Evolutionary conservation across 768 basidiomycete species (phyloP).

Genomic region (Tubosaeta sp.): DNA sequence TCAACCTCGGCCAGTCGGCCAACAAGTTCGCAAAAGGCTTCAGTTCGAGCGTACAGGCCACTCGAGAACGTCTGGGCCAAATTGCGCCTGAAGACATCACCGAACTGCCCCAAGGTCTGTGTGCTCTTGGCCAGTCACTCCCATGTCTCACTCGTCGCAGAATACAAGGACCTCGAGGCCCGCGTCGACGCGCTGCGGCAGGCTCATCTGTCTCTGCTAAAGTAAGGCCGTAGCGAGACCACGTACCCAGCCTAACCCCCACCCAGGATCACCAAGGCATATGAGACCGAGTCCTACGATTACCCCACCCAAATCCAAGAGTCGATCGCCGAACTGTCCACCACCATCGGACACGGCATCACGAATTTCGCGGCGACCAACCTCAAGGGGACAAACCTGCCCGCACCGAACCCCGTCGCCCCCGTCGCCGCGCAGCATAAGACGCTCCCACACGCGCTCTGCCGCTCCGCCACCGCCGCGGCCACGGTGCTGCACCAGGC

Average conservation of each 20-base stretch:
- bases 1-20: slow-evolving; percentile 75
- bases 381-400: slow-evolving; percentile 84
- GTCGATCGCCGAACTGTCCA: slow-evolving; percentile 67
- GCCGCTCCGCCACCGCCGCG: slow-evolving; percentile 70
- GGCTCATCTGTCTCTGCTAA: slow-evolving; percentile 74
- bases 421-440: slow-evolving; percentile 72
- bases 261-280: slow-evolving; percentile 77
- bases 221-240: slow-evolving; percentile 42
- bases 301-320: slow-evolving; percentile 89
- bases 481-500: slow-evolving; percentile 43
- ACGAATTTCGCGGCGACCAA: slow-evolving; percentile 84
- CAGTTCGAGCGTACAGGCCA: slow-evolving; percentile 79
- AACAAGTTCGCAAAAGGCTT: slow-evolving; percentile 76
- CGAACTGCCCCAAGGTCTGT: slow-evolving; percentile 82
- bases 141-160: slow-evolving; percentile 36
- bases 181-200: slow-evolving; percentile 88
- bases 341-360: slow-evolving; percentile 67
- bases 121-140: neutral
- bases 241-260: neutral
- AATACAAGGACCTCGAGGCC: slow-evolving; percentile 94
- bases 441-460: slow-evolving; percentile 93
- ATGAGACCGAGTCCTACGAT: slow-evolving; percentile 84
- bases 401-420: slow-evolving; percentile 57
- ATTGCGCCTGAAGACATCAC: slow-evolving; percentile 91
- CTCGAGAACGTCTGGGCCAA: slow-evolving; percentile 85